These are phyloP conservation scores for Macrophomina tecta DNA, from an alignment of 2,329 filamentous ascomycete genomes.

Conservation along the genomic window DNA sequence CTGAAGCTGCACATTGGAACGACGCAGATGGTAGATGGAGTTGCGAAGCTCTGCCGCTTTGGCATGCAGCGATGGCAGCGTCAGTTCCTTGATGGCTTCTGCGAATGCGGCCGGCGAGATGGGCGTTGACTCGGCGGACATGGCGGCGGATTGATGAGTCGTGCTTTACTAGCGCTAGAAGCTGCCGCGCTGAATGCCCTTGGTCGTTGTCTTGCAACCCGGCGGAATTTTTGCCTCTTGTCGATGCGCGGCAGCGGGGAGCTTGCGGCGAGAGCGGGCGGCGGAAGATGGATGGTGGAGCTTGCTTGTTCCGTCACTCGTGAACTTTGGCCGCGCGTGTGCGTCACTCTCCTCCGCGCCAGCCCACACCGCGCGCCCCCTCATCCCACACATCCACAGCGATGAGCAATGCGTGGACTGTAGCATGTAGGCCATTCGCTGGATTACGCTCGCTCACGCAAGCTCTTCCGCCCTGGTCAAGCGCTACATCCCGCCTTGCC, in stretches of 20 bases:
- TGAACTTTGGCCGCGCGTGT: constrained; percentile 14
- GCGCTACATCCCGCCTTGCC: background rate
- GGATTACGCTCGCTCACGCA: constrained; percentile 29
- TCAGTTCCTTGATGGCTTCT: constrained; percentile 70
- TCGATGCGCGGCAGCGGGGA: constrained; percentile 21
- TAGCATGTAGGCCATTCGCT: constrained; percentile 34
- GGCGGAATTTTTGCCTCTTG: background rate
- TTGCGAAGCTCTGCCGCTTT: constrained; percentile 79
- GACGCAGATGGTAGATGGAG: constrained; percentile 74
- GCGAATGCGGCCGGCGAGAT: constrained; percentile 70
- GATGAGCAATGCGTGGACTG: constrained; percentile 39
- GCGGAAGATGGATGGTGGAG: background rate
- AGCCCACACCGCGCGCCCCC: background rate
- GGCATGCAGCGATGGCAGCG: constrained; percentile 70
- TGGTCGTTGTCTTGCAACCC: background rate
- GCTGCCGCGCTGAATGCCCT: background rate
- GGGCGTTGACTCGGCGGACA: constrained; percentile 68
- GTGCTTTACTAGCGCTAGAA: background rate
- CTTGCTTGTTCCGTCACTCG: background rate
- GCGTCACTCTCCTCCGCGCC: constrained; percentile 16
- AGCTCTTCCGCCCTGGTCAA: constrained; percentile 36
- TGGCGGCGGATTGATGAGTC: constrained; percentile 38
- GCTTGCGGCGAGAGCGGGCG: background rate
- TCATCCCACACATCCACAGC: constrained; percentile 21
- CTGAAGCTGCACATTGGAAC: constrained; percentile 74